Percentiles rank a stretch among this genome's conserved stretches.
These are phyloP conservation scores for Insectozyma bohioensis DNA, from an alignment of 1,139 yeast genomes.

Conservation along the genomic window DNA sequence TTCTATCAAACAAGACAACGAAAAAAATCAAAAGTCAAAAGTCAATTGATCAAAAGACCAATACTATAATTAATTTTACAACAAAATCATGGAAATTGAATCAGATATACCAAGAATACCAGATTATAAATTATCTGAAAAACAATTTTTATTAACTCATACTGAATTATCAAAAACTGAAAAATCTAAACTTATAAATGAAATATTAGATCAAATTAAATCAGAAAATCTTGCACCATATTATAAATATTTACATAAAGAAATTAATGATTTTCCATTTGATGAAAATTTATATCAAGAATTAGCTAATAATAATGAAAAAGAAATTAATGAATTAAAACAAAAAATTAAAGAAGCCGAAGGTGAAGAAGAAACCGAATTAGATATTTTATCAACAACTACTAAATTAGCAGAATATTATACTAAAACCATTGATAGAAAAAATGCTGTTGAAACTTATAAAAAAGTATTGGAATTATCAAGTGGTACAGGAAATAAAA, in stretches of 20 bases:
- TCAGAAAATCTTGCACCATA: slow-evolving; percentile 78
- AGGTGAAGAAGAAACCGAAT: slow-evolving; percentile 86
- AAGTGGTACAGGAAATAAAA: slow-evolving; percentile 85
- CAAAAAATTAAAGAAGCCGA: slow-evolving; percentile 70
- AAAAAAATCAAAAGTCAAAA: too few relatives aligned
- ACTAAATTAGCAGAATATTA: slow-evolving; percentile 85
- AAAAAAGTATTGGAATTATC: slow-evolving; percentile 76
- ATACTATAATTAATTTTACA: too few relatives aligned
- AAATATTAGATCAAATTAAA: slow-evolving; percentile 55
- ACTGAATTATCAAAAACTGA: slow-evolving; percentile 27
- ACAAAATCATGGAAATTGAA: slow-evolving; percentile 37
- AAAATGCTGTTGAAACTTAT: slow-evolving; percentile 70
- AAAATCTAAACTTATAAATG: slow-evolving; percentile 38
- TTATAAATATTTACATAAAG: slow-evolving; percentile 65
- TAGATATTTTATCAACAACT: slow-evolving; percentile 77
- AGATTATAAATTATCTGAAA: slow-evolving; percentile 75
- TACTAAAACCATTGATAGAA: slow-evolving; percentile 77
- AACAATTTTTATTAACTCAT: slow-evolving; percentile 61
- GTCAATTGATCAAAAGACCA: too few relatives aligned
- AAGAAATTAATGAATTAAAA: slow-evolving; percentile 56
- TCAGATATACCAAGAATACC: slow-evolving; percentile 67
- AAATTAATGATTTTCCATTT: slow-evolving; percentile 49
- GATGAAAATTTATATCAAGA: slow-evolving; percentile 57
- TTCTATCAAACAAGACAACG: too few relatives aligned
- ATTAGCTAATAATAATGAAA: slow-evolving; percentile 54